Base-by-base conservation (phyloP, 2,329 filamentous ascomycete genomes). In the Colletotrichum sp. region DNA sequence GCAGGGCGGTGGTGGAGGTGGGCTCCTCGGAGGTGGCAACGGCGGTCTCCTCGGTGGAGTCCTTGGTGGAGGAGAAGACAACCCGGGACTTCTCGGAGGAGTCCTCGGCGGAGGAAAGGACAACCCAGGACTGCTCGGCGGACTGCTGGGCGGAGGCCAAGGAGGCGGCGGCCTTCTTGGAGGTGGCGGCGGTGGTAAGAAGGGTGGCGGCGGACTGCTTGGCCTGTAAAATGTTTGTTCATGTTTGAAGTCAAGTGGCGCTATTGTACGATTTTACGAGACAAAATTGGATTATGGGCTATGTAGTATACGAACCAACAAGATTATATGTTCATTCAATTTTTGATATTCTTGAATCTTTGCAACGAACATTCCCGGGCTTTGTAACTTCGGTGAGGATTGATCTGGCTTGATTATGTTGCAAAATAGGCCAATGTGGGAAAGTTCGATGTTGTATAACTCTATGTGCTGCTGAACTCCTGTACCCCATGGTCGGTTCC, bases 21-120 rank as follows among this genome's bases (percentile, higher is more conserved):
- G 69, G 4, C 69, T 75, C 2, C 69, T 72, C 3, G 69, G 73
- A 9, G 73, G 73, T 1, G 72, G 73, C 4, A 69, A 71, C 1
- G 67, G 67, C 2, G 60, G 60, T 16, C n/a, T 64, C 4, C 69
- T 64, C 16, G 69, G 69, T 2, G 69, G 69, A 0, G 28, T 76
- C 5, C 39, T 71, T 18, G 69, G 69, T 18, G 69, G 69, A 36
- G 65, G 65, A 16, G 65, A 36, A 15, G 34, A 68, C 4, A 36
- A 57, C 18, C 32, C 32, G 6, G 65, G 65, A 7, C 8, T 62
- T 1, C 59, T 62, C 13, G 65, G 65, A 24, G 63, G 63, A 32
- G 12, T 66, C 2, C 63, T 66, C 8, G 68, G 68, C 4, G 68
- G 68, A 63, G 57, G 57, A 8, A 44, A 57, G 44, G 65, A 30